Evolutionary conservation across 768 basidiomycete genomes (phyloP).

Genomic region (Mycena maculata): DNA sequence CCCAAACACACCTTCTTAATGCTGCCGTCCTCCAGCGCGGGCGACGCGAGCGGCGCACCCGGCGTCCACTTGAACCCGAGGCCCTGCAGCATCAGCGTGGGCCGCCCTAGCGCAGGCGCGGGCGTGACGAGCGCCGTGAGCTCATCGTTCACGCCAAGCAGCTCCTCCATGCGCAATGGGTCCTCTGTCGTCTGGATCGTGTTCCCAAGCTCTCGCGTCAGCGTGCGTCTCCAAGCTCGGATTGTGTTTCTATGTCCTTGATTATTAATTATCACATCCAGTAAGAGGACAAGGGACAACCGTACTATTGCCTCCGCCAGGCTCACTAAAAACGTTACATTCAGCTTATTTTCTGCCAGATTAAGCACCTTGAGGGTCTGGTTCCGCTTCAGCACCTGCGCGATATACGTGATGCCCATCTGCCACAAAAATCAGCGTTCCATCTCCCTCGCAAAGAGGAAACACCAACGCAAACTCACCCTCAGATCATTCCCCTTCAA

Average conservation of each 20-base stretch:
- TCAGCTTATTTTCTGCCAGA: constrained; percentile 94
- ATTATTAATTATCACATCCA: not conserved
- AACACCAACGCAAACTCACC: constrained; percentile 70
- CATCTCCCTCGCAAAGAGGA: not conserved
- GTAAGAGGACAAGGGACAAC: constrained; percentile 22
- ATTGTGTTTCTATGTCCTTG: constrained; percentile 88
- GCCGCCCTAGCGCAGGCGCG: constrained; percentile 48
- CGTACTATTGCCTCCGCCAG: constrained; percentile 92
- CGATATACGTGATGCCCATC: constrained; percentile 71
- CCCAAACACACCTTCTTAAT: too few species aligned
- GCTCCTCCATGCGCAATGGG: constrained; percentile 69
- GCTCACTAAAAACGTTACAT: constrained; percentile 78
- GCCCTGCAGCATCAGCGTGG: constrained; percentile 56
- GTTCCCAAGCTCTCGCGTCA: constrained; percentile 62
- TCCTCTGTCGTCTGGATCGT: constrained; percentile 70
- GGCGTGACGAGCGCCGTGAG: constrained; percentile 68
- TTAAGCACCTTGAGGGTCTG: constrained; percentile 95
- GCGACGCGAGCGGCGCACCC: constrained; percentile 13
- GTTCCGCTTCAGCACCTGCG: constrained; percentile 92
- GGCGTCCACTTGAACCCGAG: constrained; percentile 52
- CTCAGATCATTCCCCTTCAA: constrained; percentile 91
- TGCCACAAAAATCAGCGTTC: constrained; percentile 43
- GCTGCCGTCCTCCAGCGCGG: constrained; percentile 18
- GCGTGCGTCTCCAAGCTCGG: constrained; percentile 82
- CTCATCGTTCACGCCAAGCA: constrained; percentile 79